Evolutionary conservation across 2,329 filamentous ascomycete genomes (phyloP).

Genomic region (Aspergillus puulaauensis): DNA sequence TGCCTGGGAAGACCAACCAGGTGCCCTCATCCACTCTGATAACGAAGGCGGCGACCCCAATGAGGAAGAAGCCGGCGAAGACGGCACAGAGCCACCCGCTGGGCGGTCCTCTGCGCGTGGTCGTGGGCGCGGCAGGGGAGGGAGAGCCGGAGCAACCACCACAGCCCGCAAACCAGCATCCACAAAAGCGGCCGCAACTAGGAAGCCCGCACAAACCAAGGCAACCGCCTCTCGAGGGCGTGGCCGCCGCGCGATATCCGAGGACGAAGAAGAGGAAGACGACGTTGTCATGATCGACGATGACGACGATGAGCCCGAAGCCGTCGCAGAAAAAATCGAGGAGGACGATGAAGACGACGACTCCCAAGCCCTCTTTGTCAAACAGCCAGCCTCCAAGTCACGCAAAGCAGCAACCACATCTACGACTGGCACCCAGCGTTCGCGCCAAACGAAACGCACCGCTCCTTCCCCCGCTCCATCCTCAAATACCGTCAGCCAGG

Average conservation of each 20-base stretch:
- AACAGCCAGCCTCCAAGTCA: conserved; percentile 31
- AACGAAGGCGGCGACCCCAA: conserved; percentile 48
- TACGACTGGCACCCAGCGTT: conserved; percentile 21
- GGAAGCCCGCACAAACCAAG: conserved; percentile 21
- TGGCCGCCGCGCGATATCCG: conserved; percentile 32
- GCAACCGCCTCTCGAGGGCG: conserved; percentile 20
- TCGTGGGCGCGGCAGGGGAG: conserved; percentile 47
- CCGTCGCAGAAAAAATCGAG: conserved; percentile 27
- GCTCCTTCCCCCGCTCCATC: conserved; percentile 35
- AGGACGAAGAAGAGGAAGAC: conserved; percentile 42
- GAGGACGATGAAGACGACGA: conserved; percentile 31
- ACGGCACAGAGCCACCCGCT: conserved; percentile 40
- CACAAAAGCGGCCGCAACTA: conserved; percentile 28
- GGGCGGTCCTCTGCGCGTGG: conserved; percentile 44
- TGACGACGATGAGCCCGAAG: conserved; percentile 29
- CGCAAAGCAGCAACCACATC: conserved; percentile 23
- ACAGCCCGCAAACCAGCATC: conserved; percentile 36
- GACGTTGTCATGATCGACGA: conserved; percentile 43
- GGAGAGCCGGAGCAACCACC: conserved; percentile 43
- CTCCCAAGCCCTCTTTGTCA: conserved; percentile 44
- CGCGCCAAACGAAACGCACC: conserved; percentile 23
- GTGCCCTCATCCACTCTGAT: conserved; percentile 59
- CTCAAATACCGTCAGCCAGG: conserved; percentile 29
- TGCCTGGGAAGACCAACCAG: conserved; percentile 77
- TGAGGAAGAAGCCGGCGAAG: conserved; percentile 49